Conservation (phyloP, 164 flowering plant genomes). For the Aristolochia fimbriata region DNA sequence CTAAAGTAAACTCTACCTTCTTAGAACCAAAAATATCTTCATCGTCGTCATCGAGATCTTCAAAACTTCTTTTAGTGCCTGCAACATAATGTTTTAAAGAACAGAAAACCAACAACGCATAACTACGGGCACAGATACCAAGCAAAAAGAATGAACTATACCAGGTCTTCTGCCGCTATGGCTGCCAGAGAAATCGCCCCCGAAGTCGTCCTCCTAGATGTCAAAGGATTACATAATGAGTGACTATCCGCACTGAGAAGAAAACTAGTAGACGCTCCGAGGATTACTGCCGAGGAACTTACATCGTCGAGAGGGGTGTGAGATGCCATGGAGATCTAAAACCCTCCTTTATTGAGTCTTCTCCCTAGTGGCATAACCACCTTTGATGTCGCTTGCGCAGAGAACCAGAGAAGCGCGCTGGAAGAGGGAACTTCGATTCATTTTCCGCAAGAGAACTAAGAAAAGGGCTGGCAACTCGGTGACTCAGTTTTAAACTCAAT, state of each 20-base stretch:
- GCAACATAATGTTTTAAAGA: neutral
- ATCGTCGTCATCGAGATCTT: constrained; percentile 92
- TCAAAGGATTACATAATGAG: neutral
- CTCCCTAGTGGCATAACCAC: no score
- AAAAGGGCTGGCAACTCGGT: no score
- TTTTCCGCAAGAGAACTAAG: no score
- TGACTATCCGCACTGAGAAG: constrained; percentile 40
- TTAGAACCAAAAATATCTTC: constrained; percentile 80
- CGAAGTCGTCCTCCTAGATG: constrained; percentile 73
- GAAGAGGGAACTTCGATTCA: no score
- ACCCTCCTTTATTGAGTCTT: constrained; percentile 1
- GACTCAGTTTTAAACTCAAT: no score
- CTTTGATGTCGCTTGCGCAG: no score
- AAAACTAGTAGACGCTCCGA: neutral
- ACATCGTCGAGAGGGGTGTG: constrained; percentile 55
- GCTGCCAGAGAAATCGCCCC: constrained; percentile 59
- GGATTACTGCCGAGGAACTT: constrained; percentile 4
- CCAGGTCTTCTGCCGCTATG: constrained; percentile 36
- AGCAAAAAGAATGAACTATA: constrained; percentile 6
- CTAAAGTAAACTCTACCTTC: constrained; percentile 33
- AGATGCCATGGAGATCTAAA: constrained; percentile 40
- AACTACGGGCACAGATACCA: neutral
- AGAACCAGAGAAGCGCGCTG: no score
- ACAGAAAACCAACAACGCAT: neutral
- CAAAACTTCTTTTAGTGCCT: constrained; percentile 87